Evolutionary conservation across 352 stramenopile genomes (phyloP), one percentile per base, ranked within the genome.

Genomic region (Globisporangium parvum): DNA sequence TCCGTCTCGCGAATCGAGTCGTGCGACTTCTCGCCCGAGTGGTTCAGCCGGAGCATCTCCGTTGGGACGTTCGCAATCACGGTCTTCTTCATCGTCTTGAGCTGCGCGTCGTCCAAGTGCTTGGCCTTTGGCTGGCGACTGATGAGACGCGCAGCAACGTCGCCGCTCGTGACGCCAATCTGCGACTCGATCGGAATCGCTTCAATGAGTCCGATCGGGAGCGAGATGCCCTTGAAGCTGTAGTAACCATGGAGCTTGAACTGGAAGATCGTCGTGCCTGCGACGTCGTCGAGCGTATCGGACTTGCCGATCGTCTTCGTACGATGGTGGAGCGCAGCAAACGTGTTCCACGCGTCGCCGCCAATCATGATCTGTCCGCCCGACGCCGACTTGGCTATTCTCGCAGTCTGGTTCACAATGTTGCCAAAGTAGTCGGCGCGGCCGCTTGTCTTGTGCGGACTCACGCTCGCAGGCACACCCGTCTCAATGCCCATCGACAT

Each of bases 401-500:
- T 77, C 6, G 85, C 85, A 0, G 85, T 95, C 61, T 93, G 82
- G 60, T 95, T 95, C 55, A 95, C 85, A 58, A 95, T 93, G 64
- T 93, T 93, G 47, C 85, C 85, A 47, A 95, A 95, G 65, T 95
- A 95, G 63, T 95, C 85, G 11, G 85, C 85, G 18, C 85, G 82
- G 18, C 85, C 85, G 59, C 83, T 95, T 14, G 85, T 93, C 59
- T 93, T 95, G 69, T 95, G 85, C 8, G 85, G 85, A 55, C 80
- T 92, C 60, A 95, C 83, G 65, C 81, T 92, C 8, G 84, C 83
- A 3, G 85, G 85, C 18, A 91, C 65, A 17, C 85, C 85, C 3
- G 79, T 91, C 54, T 95, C 85, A 28, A 93, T 81, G 11, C 85
- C 85, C 77, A 95, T 95, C 0, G 82, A 92, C 75, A 95, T 95